Percentiles rank a stretch among this genome's conserved stretches.
phyloP scores from a whole-genome alignment of 2,329 filamentous ascomycete genomes.

The Ascochyta lentis region DNA sequence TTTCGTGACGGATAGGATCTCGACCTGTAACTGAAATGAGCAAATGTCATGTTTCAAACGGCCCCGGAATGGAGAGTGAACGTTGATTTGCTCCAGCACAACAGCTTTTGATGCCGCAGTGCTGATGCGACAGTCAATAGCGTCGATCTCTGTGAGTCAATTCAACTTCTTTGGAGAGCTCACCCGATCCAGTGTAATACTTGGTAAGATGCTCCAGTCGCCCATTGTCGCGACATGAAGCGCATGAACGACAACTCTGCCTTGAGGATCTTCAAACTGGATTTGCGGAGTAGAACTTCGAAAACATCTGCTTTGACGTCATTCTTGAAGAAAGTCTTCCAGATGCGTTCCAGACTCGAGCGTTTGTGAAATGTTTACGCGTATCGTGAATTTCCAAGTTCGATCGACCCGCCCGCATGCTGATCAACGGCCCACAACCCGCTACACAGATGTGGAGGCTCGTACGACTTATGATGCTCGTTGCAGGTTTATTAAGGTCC shows the following conservation, averaged over 20 bases:
- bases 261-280: background rate
- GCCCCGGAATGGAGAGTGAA: no score
- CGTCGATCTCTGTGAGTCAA: no score
- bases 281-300: background rate
- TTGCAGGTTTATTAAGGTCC: constrained; percentile 14
- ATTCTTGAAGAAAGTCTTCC: background rate
- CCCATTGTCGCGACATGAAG: background rate
- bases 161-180: no score
- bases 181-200: background rate
- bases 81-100: no score
- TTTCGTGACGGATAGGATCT: no score
- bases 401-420: constrained; percentile 15
- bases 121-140: no score
- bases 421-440: constrained; percentile 16
- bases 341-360: background rate
- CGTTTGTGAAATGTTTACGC: background rate
- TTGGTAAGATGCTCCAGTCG: background rate
- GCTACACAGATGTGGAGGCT: constrained; percentile 4
- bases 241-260: background rate
- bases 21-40: no score
- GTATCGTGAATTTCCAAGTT: background rate
- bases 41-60: no score
- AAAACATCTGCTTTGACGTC: background rate
- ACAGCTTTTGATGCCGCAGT: no score
- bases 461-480: constrained; percentile 9